Percentiles rank a stretch among this genome's conserved stretches.
Conservation (phyloP, 2,329 filamentous ascomycete genomes). For the Drechslerella dactyloides region DNA sequence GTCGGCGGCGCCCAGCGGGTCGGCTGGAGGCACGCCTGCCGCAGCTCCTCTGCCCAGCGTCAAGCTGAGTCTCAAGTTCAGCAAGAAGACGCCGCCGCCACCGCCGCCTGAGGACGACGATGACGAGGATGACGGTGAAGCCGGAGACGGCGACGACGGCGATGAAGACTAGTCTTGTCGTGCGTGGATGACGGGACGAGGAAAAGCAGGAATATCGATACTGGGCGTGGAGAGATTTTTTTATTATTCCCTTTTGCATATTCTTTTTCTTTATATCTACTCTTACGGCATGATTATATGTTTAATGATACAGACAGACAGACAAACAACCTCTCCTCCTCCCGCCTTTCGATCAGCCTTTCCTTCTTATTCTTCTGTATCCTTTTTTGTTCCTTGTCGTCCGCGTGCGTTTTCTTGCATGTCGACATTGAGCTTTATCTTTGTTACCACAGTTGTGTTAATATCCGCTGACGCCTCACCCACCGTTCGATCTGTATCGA, state of each 20-base stretch:
- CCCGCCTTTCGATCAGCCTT: background rate
- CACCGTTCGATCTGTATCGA: too few species aligned
- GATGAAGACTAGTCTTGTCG: slow-evolving; percentile 4
- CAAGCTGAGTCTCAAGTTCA: slow-evolving; percentile 46
- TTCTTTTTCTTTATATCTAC: slow-evolving; percentile 1
- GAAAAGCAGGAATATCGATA: background rate
- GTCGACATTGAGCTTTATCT: slow-evolving; percentile 10
- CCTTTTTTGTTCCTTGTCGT: background rate
- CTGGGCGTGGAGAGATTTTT: background rate
- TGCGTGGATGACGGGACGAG: slow-evolving; percentile 4
- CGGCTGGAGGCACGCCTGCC: slow-evolving; percentile 31
- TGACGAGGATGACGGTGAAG: slow-evolving; percentile 21
- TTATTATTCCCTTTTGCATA: slow-evolving; percentile 25
- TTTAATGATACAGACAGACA: slow-evolving; percentile 35
- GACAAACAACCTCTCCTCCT: slow-evolving; percentile 9
- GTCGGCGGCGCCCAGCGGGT: slow-evolving; percentile 33
- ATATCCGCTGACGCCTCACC: slow-evolving; percentile 21
- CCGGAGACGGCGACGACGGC: slow-evolving; percentile 32
- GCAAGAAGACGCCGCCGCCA: slow-evolving; percentile 29
- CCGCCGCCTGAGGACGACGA: slow-evolving; percentile 33
- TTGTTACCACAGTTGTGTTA: slow-evolving; percentile 25
- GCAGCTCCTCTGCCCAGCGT: slow-evolving; percentile 34
- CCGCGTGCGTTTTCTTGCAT: slow-evolving; percentile 4
- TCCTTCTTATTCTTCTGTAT: background rate
- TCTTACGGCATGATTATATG: slow-evolving; percentile 46